A percentile compares a stretch with the other conserved stretches of the same genome.
Conservation (phyloP, 805 yeast species). For the Barnettozyma populi region DNA sequence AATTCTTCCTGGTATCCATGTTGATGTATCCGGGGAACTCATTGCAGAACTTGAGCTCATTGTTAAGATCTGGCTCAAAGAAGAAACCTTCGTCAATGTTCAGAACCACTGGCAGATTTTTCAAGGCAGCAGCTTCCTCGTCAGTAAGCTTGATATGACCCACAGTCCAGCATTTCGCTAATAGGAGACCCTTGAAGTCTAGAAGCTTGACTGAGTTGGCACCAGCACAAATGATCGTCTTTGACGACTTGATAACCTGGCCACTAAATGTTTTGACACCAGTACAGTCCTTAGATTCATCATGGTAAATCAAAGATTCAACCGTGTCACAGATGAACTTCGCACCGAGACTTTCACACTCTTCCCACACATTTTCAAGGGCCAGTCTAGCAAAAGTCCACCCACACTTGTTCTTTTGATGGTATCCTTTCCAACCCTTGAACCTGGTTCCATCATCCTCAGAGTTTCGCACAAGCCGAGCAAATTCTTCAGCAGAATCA, state of each 20-base stretch:
- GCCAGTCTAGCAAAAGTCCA: slow-evolving; percentile 34
- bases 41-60: slow-evolving; percentile 34
- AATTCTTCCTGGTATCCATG: slow-evolving; percentile 12
- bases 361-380: slow-evolving; percentile 24
- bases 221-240: slow-evolving; percentile 34
- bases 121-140: slow-evolving; percentile 28
- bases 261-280: slow-evolving; percentile 30
- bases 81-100: slow-evolving; percentile 36
- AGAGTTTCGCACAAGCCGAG: slow-evolving; percentile 1
- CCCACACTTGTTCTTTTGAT: slow-evolving; percentile 30
- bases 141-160: slow-evolving; percentile 34
- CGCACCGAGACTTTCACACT: slow-evolving; percentile 30
- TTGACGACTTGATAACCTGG: slow-evolving; percentile 21
- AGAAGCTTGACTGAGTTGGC: slow-evolving; percentile 31
- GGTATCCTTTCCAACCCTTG: slow-evolving; percentile 29
- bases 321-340: slow-evolving; percentile 19
- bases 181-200: slow-evolving; percentile 31
- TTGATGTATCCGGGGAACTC: slow-evolving; percentile 37
- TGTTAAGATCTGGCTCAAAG: slow-evolving; percentile 35
- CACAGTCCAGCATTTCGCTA: slow-evolving; percentile 38
- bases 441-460: slow-evolving; percentile 9
- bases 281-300: slow-evolving; percentile 20
- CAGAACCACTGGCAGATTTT: slow-evolving; percentile 32
- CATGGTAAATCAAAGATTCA: slow-evolving; percentile 14
- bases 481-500: slow-evolving; percentile 8